These are phyloP conservation scores for Malus fusca DNA, from an alignment of 306 rosid genomes.

Conservation along the genomic window DNA sequence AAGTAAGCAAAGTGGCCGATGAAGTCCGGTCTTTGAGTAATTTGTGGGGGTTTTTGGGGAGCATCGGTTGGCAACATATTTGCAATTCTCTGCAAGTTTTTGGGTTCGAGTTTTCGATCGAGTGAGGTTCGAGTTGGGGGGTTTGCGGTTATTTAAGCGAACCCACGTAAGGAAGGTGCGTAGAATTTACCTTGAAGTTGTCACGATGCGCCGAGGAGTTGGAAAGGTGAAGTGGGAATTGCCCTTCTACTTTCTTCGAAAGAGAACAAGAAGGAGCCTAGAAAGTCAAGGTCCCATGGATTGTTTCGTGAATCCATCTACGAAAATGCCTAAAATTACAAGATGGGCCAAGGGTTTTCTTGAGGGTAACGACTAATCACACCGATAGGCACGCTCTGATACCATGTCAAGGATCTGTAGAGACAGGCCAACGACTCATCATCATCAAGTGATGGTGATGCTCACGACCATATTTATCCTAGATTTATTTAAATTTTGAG, in stretches of 20 bases:
- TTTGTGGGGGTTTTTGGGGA: neutral
- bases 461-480: rapidly evolving
- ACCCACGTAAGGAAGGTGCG: neutral
- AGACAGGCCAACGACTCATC: too few relatives aligned
- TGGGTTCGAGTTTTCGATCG: neutral
- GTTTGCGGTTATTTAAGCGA: too few relatives aligned
- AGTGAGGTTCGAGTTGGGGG: too few relatives aligned
- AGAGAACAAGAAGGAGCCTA: neutral
- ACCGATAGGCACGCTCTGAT: too few relatives aligned
- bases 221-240: neutral
- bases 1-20: neutral
- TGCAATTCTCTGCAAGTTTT: neutral
- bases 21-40: neutral
- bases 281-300: too few relatives aligned
- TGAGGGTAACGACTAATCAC: too few relatives aligned
- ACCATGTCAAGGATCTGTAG: too few relatives aligned
- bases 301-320: too few relatives aligned
- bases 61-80: neutral
- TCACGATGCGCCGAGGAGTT: neutral
- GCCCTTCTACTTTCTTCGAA: neutral
- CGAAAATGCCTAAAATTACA: too few relatives aligned
- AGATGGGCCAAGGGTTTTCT: too few relatives aligned
- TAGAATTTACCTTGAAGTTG: neutral
- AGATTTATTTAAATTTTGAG: too few relatives aligned
- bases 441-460: too few relatives aligned